Evolutionary conservation across 2,329 filamentous ascomycete species (phyloP).

Genomic region (Cladophialophora immunda): DNA sequence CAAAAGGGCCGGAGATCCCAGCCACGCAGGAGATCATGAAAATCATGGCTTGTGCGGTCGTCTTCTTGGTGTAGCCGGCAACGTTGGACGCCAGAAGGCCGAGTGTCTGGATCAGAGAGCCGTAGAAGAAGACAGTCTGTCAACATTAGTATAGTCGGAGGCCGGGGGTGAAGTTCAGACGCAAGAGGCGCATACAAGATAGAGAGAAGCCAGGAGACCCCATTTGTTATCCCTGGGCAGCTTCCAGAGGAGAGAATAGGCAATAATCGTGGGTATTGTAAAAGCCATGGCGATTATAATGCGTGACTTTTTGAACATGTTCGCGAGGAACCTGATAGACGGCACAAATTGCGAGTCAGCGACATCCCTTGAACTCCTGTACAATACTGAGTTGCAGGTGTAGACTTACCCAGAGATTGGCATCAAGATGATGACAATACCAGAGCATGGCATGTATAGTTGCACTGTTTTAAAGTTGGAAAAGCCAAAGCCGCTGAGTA

Average conservation of each 20-base stretch:
- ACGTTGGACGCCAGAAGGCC: constrained; percentile 4
- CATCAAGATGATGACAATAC: background rate
- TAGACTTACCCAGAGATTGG: background rate
- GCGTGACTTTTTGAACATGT: background rate
- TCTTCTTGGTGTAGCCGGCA: constrained; percentile 2
- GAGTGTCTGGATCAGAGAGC: constrained; percentile 4
- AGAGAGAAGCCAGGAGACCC: background rate
- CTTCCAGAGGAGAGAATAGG: constrained; percentile 3
- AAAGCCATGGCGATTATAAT: constrained; percentile 4
- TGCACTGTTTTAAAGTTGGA: background rate
- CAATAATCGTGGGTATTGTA: background rate
- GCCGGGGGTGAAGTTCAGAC: background rate
- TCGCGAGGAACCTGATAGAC: background rate
- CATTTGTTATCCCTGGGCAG: constrained; percentile 1
- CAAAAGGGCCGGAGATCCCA: constrained; percentile 4
- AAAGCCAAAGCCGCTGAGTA: background rate
- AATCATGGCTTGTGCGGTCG: background rate
- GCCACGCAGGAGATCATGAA: background rate
- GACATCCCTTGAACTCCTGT: no score
- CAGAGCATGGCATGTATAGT: background rate
- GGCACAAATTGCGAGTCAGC: background rate
- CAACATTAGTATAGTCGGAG: background rate
- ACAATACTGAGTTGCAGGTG: no score
- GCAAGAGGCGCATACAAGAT: background rate
- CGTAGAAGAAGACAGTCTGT: constrained; percentile 8